Conservation (phyloP, 208 protist genomes). For the Ichthyophonus hoferi region DNA sequence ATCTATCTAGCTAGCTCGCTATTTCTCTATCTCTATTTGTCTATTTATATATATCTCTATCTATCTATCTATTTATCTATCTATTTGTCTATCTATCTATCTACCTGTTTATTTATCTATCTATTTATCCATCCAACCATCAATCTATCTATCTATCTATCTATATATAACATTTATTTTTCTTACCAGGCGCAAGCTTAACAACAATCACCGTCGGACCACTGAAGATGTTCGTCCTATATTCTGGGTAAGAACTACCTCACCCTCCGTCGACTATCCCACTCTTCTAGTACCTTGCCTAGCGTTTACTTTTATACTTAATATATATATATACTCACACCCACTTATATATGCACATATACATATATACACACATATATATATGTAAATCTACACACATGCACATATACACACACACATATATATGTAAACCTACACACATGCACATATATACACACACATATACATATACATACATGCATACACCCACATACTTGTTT, state of each 20-base stretch:
- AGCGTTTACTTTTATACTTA: no score
- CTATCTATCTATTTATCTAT: no score
- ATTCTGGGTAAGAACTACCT: constrained; percentile 70
- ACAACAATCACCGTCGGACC: not conserved
- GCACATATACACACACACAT: not conserved
- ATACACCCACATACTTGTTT: not conserved
- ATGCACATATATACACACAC: not conserved
- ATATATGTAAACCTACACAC: not conserved
- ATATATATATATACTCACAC: no score
- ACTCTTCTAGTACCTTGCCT: not conserved
- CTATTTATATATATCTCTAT: no score
- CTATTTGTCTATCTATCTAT: no score
- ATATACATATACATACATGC: not conserved
- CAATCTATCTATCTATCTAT: no score
- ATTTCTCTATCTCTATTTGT: not conserved
- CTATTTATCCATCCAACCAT: no score
- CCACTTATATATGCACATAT: not conserved
- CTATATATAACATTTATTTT: not conserved
- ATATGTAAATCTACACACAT: not conserved
- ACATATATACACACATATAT: not conserved
- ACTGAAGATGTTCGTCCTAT: constrained; percentile 60
- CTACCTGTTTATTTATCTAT: no score
- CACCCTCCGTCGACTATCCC: not conserved
- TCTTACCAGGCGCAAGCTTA: not conserved
- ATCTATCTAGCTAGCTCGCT: no score